phyloP scores from a whole-genome alignment of 2,329 filamentous ascomycete species.

The Fusarium sp. region DNA sequence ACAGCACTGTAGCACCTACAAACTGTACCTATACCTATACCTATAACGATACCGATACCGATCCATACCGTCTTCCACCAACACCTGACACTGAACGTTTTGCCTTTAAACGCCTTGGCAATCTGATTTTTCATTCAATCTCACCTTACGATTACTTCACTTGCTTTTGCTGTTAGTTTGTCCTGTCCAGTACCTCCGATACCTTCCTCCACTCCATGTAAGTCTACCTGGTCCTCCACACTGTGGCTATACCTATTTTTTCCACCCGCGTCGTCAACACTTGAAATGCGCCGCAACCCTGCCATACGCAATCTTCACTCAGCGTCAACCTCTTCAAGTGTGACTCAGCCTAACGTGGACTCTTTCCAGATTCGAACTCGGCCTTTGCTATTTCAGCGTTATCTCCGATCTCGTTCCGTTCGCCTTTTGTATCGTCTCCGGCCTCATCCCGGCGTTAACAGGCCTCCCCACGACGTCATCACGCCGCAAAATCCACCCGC shows the following conservation, averaged over 20 bases:
- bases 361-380: constrained; percentile 32
- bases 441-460: constrained; percentile 40
- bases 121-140: constrained; percentile 26
- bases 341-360: constrained; percentile 39
- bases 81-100: constrained; percentile 33
- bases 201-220: not conserved
- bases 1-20: constrained; percentile 1
- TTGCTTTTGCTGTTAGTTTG: constrained; percentile 31
- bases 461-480: constrained; percentile 42
- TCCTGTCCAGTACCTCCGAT: not conserved
- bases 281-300: constrained; percentile 38
- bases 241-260: constrained; percentile 27
- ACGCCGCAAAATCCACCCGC: constrained; percentile 39
- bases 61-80: constrained; percentile 30
- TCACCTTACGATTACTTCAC: constrained; percentile 5
- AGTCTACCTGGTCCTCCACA: constrained; percentile 18
- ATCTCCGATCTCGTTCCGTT: constrained; percentile 39
- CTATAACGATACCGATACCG: constrained; percentile 12
- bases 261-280: constrained; percentile 15
- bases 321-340: constrained; percentile 7
- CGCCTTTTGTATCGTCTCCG: constrained; percentile 34
- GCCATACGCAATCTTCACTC: constrained; percentile 18
- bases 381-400: constrained; percentile 30
- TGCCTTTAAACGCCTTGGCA: constrained; percentile 38
- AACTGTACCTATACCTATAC: constrained; percentile 2